Conservation (phyloP, 352 stramenopile species). For the Phytopythium kandeliae region DNA sequence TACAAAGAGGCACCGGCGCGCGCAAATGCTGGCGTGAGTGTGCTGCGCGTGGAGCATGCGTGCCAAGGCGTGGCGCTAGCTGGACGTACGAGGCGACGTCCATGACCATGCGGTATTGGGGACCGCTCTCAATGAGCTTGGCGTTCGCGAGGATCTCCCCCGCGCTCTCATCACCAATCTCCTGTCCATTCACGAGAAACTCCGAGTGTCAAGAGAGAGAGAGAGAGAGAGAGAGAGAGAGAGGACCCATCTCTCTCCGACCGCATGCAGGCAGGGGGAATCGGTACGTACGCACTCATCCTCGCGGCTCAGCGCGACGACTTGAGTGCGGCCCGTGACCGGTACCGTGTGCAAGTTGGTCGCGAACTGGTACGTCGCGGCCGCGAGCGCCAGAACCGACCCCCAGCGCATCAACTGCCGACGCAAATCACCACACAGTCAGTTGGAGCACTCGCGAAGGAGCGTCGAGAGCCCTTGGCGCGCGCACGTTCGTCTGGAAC, state of each 20-base stretch:
- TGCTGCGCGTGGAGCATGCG: too few relatives aligned
- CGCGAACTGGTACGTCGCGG: constrained; percentile 60
- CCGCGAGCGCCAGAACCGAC: constrained; percentile 25
- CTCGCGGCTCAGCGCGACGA: constrained; percentile 56
- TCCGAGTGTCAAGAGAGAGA: too few relatives aligned
- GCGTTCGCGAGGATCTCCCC: constrained; percentile 30
- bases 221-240: too few relatives aligned
- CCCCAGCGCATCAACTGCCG: constrained; percentile 38
- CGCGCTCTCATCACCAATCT: constrained; percentile 45
- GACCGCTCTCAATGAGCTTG: constrained; percentile 36
- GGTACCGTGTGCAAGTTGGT: constrained; percentile 65
- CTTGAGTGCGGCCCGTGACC: constrained; percentile 58
- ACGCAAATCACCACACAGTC: background rate
- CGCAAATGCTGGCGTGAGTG: too few relatives aligned
- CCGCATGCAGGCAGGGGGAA: too few relatives aligned
- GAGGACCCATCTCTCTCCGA: too few relatives aligned
- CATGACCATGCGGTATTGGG: constrained; percentile 45
- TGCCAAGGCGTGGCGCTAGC: too few relatives aligned
- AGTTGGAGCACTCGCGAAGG: too few relatives aligned
- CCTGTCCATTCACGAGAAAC: too few relatives aligned
- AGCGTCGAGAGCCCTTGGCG: background rate
- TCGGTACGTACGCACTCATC: constrained; percentile 53
- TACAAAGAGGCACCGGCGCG: too few relatives aligned
- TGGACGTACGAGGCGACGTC: constrained; percentile 61
- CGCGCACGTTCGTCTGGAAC: constrained; percentile 28